Conservation (phyloP, 2,329 filamentous ascomycete genomes). For the Calonectria pseudoreteaudii region DNA sequence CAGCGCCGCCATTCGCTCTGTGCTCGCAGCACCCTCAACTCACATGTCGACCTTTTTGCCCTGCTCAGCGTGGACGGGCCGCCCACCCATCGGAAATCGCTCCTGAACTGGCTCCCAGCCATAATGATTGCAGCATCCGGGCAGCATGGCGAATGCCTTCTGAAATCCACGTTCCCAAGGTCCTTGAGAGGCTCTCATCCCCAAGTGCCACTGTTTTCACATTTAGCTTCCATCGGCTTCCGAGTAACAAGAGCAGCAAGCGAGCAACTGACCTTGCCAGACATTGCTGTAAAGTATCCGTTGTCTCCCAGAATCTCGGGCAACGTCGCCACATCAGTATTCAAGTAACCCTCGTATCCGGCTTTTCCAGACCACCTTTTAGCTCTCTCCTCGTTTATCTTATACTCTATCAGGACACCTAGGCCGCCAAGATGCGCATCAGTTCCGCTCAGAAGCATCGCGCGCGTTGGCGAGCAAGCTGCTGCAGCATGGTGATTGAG, state of each 20-base stretch:
- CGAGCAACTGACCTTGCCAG: constrained; percentile 68
- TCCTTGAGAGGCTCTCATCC: constrained; percentile 13
- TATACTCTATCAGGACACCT: constrained; percentile 59
- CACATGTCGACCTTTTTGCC: constrained; percentile 19
- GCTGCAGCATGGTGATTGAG: constrained; percentile 73
- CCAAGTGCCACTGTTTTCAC: constrained; percentile 1
- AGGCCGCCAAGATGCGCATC: constrained; percentile 25
- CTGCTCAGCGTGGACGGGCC: constrained; percentile 12
- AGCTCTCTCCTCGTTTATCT: not conserved
- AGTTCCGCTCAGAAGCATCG: constrained; percentile 74
- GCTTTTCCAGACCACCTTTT: constrained; percentile 13
- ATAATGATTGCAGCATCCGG: constrained; percentile 67
- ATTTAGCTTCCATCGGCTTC: constrained; percentile 41
- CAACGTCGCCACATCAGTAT: constrained; percentile 64
- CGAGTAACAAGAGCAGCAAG: not conserved
- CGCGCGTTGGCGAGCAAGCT: constrained; percentile 71
- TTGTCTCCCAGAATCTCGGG: constrained; percentile 65
- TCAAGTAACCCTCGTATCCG: constrained; percentile 64
- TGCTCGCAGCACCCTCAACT: not conserved
- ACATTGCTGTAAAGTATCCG: constrained; percentile 68
- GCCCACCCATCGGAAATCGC: constrained; percentile 9
- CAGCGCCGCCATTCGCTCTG: not conserved
- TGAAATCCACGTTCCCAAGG: constrained; percentile 60
- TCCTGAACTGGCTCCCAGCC: constrained; percentile 34
- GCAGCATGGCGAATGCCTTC: constrained; percentile 68